Base-by-base conservation (phyloP, 2,329 filamentous ascomycete species). In the Cucurbitaria berberidis region DNA sequence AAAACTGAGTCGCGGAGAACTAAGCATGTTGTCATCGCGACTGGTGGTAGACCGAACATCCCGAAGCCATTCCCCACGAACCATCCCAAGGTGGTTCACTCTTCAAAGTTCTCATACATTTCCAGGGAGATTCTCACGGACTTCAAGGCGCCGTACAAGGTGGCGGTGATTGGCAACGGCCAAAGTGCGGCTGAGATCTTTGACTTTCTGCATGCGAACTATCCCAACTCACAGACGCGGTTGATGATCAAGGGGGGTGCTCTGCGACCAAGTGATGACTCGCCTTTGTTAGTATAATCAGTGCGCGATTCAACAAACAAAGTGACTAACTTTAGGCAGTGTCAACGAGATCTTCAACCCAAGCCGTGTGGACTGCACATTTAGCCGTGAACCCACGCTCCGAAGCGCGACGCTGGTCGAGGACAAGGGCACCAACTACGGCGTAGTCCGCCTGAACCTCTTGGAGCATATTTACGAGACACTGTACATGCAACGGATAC, bases 321-420 rank as follows among this genome's bases (percentile, higher is more conserved):
- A 48, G 42, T 29, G n/a, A 42, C 68, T 79, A 62, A 79, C 47
- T 16, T 13, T 8, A 7, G 21, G 43, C 59, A 93, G 90, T 67
- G 92, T 98, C 66, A 98, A 98, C 75, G 92, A 95, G 68, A 90
- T 98, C 70, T 98, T 98, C 81, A 92, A 98, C 78, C 93, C 93
- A 1, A 86, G 89, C 29, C 89, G 88, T 54, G 87, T 96, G 26
- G 89, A 96, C 72, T 81, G 81, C 39, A 84, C 96, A 63, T 97
- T 87, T 78, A 79, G 84, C 43, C 86, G 88, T 61, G 80, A 88
- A 0, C 77, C 86, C 1, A 79, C 81, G 39, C 81, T 87, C 56
- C 89, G 93, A 43, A 78, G 82, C 27, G 76, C 78, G 13, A 80
- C 80, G 22, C 79, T 96, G 45, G 77, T 81, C 15, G 86, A 87